Percentiles rank a stretch among this genome's conserved stretches.
Evolutionary conservation across 805 yeast species (phyloP).

Genomic region (Sungouiozyma ichnusensis): DNA sequence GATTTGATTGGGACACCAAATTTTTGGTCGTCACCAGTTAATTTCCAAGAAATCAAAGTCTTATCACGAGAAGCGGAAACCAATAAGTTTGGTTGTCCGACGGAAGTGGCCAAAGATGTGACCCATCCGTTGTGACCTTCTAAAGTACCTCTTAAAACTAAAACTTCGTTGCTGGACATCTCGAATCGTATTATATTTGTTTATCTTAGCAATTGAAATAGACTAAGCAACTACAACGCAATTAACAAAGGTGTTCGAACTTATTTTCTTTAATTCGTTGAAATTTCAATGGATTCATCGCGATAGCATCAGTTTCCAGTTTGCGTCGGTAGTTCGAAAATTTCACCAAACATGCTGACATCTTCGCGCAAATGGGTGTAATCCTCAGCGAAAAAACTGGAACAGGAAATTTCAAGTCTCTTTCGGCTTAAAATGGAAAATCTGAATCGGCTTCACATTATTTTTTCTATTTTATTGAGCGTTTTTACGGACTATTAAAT

Average conservation of each 20-base stretch:
- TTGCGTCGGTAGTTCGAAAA: constrained; percentile 10
- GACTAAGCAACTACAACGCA: neutral
- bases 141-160: constrained; percentile 99
- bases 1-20: constrained; percentile 98
- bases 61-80: constrained; percentile 98
- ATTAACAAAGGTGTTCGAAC: no score
- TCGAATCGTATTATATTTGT: constrained; percentile 7
- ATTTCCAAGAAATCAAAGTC: constrained; percentile 96
- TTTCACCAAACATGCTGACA: constrained; percentile 19
- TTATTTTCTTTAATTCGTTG: constrained; percentile 2
- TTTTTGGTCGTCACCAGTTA: constrained; percentile 90
- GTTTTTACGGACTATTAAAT: no score
- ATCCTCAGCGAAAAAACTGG: constrained; percentile 12
- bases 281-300: neutral
- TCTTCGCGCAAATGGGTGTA: constrained; percentile 12
- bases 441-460: neutral
- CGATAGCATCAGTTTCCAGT: neutral
- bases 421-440: constrained; percentile 9
- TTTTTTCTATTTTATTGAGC: no score
- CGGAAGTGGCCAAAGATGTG: constrained; percentile 95
- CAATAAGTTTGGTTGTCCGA: constrained; percentile 95
- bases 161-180: constrained; percentile 83
- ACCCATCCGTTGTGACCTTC: constrained; percentile 98
- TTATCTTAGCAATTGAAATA: neutral
- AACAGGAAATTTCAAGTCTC: constrained; percentile 3